A percentile compares a stretch with the other conserved stretches of the same genome.
These are phyloP conservation scores for Candida patagonica DNA, from an alignment of 805 yeast species.

Conservation along the genomic window DNA sequence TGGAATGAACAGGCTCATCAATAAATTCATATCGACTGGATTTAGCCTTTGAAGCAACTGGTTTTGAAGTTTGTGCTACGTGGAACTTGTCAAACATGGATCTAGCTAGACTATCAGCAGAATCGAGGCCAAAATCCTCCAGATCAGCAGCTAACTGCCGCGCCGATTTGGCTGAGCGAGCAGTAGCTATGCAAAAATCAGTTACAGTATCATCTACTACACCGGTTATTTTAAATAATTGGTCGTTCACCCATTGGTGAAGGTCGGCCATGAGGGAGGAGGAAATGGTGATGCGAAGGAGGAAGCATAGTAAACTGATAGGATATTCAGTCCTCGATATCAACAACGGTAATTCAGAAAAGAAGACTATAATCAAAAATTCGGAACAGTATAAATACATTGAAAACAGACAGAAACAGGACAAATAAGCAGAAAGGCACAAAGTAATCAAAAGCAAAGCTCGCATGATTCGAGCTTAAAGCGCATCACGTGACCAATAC, in stretches of 20 bases:
- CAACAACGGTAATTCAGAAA: no score
- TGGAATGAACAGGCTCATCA: conserved; percentile 4
- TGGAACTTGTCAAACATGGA: conserved; percentile 14
- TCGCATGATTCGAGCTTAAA: no score
- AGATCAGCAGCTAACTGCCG: conserved; percentile 11
- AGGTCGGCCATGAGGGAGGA: no score
- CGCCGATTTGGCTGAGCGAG: conserved; percentile 16
- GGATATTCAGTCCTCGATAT: no score
- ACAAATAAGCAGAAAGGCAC: no score
- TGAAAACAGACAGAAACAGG: no score
- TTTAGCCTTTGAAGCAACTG: neutral
- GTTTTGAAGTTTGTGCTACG: neutral
- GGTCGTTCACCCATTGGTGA: conserved; percentile 18
- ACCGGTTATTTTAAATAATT: conserved; percentile 15
- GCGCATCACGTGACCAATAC: no score
- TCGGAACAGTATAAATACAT: no score
- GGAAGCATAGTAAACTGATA: no score
- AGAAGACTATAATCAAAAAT: no score
- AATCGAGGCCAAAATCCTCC: conserved; percentile 19
- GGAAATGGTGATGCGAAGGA: no score
- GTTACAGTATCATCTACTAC: conserved; percentile 21
- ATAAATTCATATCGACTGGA: conserved; percentile 12
- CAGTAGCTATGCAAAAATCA: conserved; percentile 23
- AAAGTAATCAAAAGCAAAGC: no score
- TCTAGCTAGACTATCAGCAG: conserved; percentile 12